A percentile compares a stretch with the other conserved stretches of the same genome.
Conservation (phyloP, 2,329 filamentous ascomycete genomes). For the Aureobasidium vineae region DNA sequence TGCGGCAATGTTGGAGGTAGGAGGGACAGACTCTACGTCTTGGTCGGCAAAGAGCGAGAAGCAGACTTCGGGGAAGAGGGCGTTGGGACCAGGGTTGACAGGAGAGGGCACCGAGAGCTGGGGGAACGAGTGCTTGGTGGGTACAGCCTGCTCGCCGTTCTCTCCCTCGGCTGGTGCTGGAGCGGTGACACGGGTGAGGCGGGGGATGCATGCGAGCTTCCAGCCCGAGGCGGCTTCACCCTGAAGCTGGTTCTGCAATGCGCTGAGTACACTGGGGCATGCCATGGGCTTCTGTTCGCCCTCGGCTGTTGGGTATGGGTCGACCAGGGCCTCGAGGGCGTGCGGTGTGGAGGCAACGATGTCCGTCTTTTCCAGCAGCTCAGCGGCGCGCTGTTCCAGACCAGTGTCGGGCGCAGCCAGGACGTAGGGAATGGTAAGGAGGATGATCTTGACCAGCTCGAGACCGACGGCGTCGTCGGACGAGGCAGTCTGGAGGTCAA, state of each 20-base stretch:
- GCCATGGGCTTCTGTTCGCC: constrained; percentile 61
- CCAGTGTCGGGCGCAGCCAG: constrained; percentile 66
- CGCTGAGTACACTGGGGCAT: constrained; percentile 69
- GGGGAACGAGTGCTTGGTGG: constrained; percentile 71
- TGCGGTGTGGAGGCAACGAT: constrained; percentile 90
- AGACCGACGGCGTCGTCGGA: constrained; percentile 79
- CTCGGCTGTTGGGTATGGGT: constrained; percentile 67
- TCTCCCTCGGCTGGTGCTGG: constrained; percentile 51
- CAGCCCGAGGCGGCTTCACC: constrained; percentile 71
- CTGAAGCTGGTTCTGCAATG: constrained; percentile 84
- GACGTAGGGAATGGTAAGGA: constrained; percentile 89
- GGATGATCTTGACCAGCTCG: constrained; percentile 94
- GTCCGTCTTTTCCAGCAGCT: constrained; percentile 88
- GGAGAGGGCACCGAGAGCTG: constrained; percentile 70
- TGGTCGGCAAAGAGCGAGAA: constrained; percentile 89
- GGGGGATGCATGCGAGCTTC: constrained; percentile 65
- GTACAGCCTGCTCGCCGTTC: constrained; percentile 54
- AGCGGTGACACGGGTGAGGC: constrained; percentile 49
- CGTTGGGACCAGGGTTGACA: constrained; percentile 69
- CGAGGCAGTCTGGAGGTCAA: constrained; percentile 87
- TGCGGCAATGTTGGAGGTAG: constrained; percentile 70
- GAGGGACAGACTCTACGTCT: constrained; percentile 79
- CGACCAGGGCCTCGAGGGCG: constrained; percentile 77
- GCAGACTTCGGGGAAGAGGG: constrained; percentile 88
- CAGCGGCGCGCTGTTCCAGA: constrained; percentile 69